Conservation (phyloP, 2,329 filamentous ascomycete genomes). For the Sclerotinia spermophila region DNA sequence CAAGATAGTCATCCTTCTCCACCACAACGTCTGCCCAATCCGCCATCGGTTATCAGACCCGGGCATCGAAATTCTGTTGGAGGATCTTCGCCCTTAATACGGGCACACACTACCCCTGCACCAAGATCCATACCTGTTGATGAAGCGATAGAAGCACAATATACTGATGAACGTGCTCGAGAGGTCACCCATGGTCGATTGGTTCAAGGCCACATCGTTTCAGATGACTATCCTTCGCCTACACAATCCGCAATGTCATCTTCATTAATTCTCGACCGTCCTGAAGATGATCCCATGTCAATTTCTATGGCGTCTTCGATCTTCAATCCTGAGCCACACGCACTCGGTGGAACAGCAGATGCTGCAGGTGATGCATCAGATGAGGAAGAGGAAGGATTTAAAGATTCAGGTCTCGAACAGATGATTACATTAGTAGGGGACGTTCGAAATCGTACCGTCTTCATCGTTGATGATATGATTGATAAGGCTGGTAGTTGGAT, state of each 20-base stretch:
- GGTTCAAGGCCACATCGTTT: conserved; percentile 91
- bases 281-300: conserved; percentile 75
- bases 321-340: conserved; percentile 65
- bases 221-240: conserved; percentile 85
- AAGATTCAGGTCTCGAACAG: conserved; percentile 77
- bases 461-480: conserved; percentile 99
- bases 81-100: conserved; percentile 27
- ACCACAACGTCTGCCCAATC: conserved; percentile 24
- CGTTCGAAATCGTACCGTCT: conserved; percentile 80
- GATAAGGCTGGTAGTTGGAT: conserved; percentile 98
- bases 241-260: conserved; percentile 65
- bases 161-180: conserved; percentile 68
- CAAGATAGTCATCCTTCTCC: conserved; percentile 31
- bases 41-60: conserved; percentile 29
- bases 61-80: conserved; percentile 21
- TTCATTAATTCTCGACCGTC: conserved; percentile 47
- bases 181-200: conserved; percentile 91
- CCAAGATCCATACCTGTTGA: conserved; percentile 30
- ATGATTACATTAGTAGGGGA: conserved; percentile 98
- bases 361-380: conserved; percentile 77
- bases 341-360: conserved; percentile 79
- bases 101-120: conserved; percentile 24
- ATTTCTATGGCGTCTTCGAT: conserved; percentile 69
- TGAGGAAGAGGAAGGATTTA: conserved; percentile 87
- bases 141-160: conserved; percentile 32